A percentile compares a stretch with the other conserved stretches of the same genome.
These are phyloP conservation scores for Aschersonia sp. DNA, from an alignment of 2,329 filamentous ascomycete genomes.

Conservation along the genomic window DNA sequence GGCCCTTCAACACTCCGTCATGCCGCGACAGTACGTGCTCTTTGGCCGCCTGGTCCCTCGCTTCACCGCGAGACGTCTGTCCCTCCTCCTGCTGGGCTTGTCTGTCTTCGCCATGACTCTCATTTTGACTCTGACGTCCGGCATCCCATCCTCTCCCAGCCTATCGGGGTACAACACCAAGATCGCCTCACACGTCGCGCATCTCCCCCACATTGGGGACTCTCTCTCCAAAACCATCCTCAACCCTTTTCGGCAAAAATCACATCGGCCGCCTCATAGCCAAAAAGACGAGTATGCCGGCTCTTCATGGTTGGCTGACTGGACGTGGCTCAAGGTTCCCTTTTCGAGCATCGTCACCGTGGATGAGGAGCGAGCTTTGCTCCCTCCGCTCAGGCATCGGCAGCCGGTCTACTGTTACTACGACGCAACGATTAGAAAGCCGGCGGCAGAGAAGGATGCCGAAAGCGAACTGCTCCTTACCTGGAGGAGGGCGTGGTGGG, in stretches of 20 bases:
- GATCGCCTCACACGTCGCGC: conserved; percentile 25
- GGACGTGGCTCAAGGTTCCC: conserved; percentile 71
- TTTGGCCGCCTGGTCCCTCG: conserved; percentile 34
- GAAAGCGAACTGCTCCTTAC: conserved; percentile 68
- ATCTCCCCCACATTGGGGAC: conserved; percentile 11
- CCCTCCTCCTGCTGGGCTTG: conserved; percentile 33
- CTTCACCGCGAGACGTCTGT: conserved; percentile 36
- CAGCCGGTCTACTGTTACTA: conserved; percentile 85
- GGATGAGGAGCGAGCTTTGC: conserved; percentile 69
- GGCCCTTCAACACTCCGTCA: conserved; percentile 4
- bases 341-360: conserved; percentile 71
- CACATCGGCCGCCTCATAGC: conserved; percentile 59
- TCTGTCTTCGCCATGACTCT: conserved; percentile 39
- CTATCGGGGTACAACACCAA: conserved; percentile 35
- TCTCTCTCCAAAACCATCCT: conserved; percentile 32
- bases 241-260: conserved; percentile 54
- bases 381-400: conserved; percentile 59
- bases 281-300: conserved; percentile 66
- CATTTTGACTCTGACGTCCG: conserved; percentile 34
- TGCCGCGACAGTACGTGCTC: conserved; percentile 18
- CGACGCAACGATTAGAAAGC: conserved; percentile 49
- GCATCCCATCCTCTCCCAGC: conserved; percentile 31
- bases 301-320: conserved; percentile 75
- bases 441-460: conserved; percentile 49
- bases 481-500: conserved; percentile 93